phyloP scores from a whole-genome alignment of 345 rosid species.

The Clarkia xantiana region DNA sequence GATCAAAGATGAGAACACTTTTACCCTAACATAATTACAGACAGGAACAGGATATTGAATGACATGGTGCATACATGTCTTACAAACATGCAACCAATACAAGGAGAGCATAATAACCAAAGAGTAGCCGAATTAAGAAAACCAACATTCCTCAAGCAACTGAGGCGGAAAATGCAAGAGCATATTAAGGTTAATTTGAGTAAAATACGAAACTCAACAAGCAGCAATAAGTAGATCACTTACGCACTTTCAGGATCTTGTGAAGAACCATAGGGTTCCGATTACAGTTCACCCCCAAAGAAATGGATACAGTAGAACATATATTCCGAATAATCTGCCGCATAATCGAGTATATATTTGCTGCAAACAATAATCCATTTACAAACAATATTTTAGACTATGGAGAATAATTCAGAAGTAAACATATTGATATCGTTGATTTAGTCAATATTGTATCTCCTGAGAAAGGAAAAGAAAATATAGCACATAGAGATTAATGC shows the following conservation, averaged over 20 bases:
- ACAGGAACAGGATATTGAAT: too few species aligned
- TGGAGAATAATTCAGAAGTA: too few species aligned
- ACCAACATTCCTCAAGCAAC: conserved; percentile 98
- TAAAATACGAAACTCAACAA: not conserved
- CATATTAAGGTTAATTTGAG: not conserved
- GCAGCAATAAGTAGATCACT: conserved; percentile 14
- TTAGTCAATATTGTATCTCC: too few species aligned
- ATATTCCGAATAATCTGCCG: conserved; percentile 69
- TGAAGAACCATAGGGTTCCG: conserved; percentile 90
- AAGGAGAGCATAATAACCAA: conserved; percentile 85
- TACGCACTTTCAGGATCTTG: conserved; percentile 61
- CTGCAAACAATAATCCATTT: conserved; percentile 94
- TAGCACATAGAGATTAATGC: too few species aligned
- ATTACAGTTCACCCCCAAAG: conserved; percentile 92
- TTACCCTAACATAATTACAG: too few species aligned
- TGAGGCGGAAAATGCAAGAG: conserved; percentile 11
- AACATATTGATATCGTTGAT: too few species aligned
- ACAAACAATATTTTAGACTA: too few species aligned
- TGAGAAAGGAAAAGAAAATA: not conserved
- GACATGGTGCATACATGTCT: conserved; percentile 38
- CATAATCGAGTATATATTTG: conserved; percentile 84
- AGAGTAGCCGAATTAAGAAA: conserved; percentile 86
- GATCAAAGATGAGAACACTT: too few species aligned
- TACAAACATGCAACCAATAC: conserved; percentile 64
- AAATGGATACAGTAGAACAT: conserved; percentile 74